These are phyloP conservation scores for Magnaporthiopsis incrustans DNA, from an alignment of 2,329 filamentous ascomycete species.

Conservation along the genomic window DNA sequence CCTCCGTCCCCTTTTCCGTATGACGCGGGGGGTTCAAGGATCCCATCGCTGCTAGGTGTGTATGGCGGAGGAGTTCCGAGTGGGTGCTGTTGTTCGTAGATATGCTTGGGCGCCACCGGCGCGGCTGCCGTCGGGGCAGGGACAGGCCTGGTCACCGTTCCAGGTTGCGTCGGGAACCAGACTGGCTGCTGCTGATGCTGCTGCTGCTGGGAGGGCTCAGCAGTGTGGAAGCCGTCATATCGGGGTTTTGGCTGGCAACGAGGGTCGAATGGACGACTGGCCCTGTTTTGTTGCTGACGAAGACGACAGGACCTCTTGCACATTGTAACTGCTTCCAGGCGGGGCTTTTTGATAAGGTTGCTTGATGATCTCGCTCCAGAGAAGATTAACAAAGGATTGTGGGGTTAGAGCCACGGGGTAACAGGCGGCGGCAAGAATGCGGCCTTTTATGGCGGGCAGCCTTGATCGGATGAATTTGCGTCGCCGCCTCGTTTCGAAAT, in stretches of 20 bases:
- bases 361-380: neutral
- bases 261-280: neutral
- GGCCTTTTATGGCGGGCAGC: neutral
- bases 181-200: neutral
- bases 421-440: neutral
- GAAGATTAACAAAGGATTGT: neutral
- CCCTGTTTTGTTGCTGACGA: neutral
- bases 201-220: neutral
- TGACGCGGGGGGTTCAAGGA: neutral
- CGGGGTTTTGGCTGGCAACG: neutral
- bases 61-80: neutral
- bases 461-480: neutral
- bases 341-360: neutral
- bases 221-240: neutral
- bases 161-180: neutral
- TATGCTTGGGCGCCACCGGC: no score
- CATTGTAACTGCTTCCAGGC: neutral
- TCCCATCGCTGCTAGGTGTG: neutral
- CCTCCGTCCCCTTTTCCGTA: neutral
- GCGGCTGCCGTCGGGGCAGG: neutral
- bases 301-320: neutral
- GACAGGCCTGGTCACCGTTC: neutral
- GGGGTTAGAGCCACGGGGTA: no score
- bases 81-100: neutral
- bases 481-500: neutral